Evolutionary conservation across 2,329 filamentous ascomycete genomes (phyloP), one percentile per base, ranked within the genome.

Genomic region (Epichloe glyceriae): DNA sequence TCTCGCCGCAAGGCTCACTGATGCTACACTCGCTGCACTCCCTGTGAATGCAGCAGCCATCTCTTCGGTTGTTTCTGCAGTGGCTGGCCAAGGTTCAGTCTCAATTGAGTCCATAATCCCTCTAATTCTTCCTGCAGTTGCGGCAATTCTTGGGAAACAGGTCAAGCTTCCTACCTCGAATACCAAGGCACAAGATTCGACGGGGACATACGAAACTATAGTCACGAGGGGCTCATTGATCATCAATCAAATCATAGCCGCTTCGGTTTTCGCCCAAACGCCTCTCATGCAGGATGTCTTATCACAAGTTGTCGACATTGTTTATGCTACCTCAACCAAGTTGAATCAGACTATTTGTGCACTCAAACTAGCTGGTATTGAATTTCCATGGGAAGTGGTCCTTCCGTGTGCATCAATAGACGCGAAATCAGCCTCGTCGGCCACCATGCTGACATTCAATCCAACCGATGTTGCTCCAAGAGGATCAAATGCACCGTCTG

Each of bases 121-220:
- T 5, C 37, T 60, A 2, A 48, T 62, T 12, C 52, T 62, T 43
- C 58, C 58, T 26, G 60, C 59, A 14, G 45, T 61, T 34, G 54
- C 58, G 7, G 46, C 48, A 6, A 55, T 52, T 19, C 38, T 60
- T 6, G 57, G 57, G 2, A 50, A 51, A 39, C 38, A 44, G 3
- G 22, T 54, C 14, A 45, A 55, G 14, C 41, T 17, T n/a, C 12
- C 19, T 17, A 46, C 34, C 12, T 40, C 54, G 3, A 38, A 42
- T 4, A 47, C 20, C 3, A 14, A 46, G 8, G 12, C 49, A 26
- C 30, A 47, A 4, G 52, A 56, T 33, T 41, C 53, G 42, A 22
- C 49, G 2, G 52, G 46, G 35, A 54, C 52, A n/a, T 47, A 56
- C 42, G 45, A 47, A 10, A 52, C 53, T 5, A 51, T 61, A 6